Conservation (phyloP, 306 rosid species). For the Quercus berberidifolia region DNA sequence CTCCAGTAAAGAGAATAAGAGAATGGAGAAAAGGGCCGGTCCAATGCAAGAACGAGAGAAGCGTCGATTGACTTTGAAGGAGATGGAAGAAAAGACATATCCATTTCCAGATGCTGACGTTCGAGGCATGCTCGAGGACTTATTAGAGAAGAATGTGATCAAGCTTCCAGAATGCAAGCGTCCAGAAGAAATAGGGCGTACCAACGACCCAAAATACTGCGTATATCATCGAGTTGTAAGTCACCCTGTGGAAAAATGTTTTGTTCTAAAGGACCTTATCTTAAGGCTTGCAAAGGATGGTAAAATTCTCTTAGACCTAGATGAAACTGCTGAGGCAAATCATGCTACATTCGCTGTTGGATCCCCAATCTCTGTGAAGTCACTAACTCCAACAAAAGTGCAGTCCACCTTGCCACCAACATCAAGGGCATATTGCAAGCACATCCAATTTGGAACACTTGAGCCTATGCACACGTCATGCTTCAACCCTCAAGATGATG, state of each 20-base stretch:
- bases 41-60: no score
- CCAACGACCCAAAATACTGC: background rate
- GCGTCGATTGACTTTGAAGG: no score
- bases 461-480: no score
- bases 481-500: no score
- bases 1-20: no score
- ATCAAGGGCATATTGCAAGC: no score
- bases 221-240: background rate
- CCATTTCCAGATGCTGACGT: background rate
- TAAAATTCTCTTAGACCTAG: background rate
- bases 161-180: background rate
- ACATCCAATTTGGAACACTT: no score
- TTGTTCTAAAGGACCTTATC: background rate
- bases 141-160: no score
- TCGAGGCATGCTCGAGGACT: background rate
- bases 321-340: background rate
- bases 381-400: background rate
- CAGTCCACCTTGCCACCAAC: no score
- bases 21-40: no score
- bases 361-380: background rate
- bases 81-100: background rate
- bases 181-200: background rate
- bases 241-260: background rate
- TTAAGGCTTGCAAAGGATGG: background rate
- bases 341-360: background rate